A percentile compares a stretch with the other conserved stretches of the same genome.
These are phyloP conservation scores for Sedum album DNA, from an alignment of 164 flowering plant species.

Conservation along the genomic window DNA sequence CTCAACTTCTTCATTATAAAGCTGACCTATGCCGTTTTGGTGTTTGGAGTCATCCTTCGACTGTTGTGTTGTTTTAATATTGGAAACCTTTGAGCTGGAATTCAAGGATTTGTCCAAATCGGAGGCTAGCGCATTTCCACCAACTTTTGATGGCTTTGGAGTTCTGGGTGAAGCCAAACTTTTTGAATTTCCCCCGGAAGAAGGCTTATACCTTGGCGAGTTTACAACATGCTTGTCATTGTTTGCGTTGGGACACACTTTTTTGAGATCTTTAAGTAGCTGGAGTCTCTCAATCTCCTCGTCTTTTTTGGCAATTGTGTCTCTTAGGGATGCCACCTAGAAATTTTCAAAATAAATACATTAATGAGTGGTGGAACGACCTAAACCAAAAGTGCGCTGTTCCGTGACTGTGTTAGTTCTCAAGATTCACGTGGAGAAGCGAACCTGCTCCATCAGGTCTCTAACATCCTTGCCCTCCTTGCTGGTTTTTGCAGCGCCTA, in stretches of 20 bases:
- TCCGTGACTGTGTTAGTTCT: neutral
- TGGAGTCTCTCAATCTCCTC: conserved; percentile 80
- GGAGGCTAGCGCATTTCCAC: conserved; percentile 23
- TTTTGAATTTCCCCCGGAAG: conserved; percentile 22
- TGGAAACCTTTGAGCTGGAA: conserved; percentile 21
- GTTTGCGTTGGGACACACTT: conserved; percentile 19
- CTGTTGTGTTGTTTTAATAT: conserved; percentile 31
- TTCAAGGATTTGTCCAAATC: conserved; percentile 23
- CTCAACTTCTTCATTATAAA: conserved; percentile 30
- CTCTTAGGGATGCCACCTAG: conserved; percentile 79
- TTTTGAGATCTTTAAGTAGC: conserved; percentile 42
- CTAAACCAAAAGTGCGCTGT: neutral
- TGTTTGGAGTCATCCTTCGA: conserved; percentile 33
- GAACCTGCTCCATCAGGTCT: conserved; percentile 90
- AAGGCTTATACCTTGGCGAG: conserved; percentile 28
- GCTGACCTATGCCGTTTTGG: conserved; percentile 29
- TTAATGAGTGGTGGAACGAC: too few species aligned
- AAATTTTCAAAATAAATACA: neutral
- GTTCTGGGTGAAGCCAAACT: conserved; percentile 19
- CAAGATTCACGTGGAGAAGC: neutral
- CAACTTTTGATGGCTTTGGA: conserved; percentile 21
- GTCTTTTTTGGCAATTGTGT: conserved; percentile 69
- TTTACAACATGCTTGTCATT: conserved; percentile 28
- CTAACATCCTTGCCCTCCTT: conserved; percentile 80
- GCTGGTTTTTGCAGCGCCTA: conserved; percentile 85